Percentiles rank a stretch among this genome's conserved stretches.
These are phyloP conservation scores for Talinum fruticosum DNA, from an alignment of 148 eudicot genomes.

Conservation along the genomic window DNA sequence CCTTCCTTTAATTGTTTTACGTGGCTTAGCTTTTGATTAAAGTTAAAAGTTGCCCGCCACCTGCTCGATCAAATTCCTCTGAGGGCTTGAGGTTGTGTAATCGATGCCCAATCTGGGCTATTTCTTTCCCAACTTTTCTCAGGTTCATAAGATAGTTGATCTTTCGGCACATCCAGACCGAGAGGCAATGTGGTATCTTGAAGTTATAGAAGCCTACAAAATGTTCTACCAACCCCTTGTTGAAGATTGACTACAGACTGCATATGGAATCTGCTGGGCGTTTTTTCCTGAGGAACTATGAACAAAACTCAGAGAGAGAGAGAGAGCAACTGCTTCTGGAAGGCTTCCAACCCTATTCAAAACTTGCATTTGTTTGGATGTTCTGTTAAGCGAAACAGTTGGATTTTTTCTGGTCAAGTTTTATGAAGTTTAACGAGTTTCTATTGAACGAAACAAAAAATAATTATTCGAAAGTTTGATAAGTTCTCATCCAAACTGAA, in stretches of 20 bases:
- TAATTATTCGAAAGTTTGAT: no score
- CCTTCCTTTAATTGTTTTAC: background rate
- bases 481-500: no score
- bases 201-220: constrained; percentile 78
- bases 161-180: constrained; percentile 76
- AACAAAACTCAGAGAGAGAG: no score
- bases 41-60: background rate
- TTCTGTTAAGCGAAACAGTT: no score
- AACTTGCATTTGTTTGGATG: no score
- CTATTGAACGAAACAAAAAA: no score
- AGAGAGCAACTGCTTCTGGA: no score
- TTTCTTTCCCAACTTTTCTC: constrained; percentile 12
- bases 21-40: background rate
- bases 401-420: no score
- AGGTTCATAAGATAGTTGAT: constrained; percentile 95
- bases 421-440: no score
- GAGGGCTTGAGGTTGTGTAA: background rate
- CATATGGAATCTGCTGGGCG: background rate
- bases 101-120: no score
- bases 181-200: constrained; percentile 96
- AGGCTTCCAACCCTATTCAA: no score
- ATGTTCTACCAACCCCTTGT: constrained; percentile 61
- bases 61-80: constrained; percentile 25
- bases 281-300: no score
- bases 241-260: constrained; percentile 23